These are phyloP conservation scores for Pseudogymnoascus sp. DNA, from an alignment of 2,329 filamentous ascomycete genomes.

Conservation along the genomic window DNA sequence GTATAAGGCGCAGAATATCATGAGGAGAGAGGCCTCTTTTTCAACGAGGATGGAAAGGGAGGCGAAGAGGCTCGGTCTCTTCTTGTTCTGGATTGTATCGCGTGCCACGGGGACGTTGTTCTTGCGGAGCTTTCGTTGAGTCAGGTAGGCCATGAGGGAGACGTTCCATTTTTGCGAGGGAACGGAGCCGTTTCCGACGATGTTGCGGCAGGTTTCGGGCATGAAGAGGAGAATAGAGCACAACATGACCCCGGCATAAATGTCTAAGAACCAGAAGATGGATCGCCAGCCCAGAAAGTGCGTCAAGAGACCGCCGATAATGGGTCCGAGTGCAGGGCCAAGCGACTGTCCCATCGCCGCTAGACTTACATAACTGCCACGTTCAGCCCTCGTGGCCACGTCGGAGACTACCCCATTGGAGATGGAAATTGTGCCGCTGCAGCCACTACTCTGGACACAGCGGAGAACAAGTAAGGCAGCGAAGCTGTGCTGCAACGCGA, in stretches of 20 bases:
- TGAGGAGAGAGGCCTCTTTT: constrained; percentile 19
- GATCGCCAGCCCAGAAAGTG: constrained; percentile 41
- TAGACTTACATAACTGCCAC: constrained; percentile 57
- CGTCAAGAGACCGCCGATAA: constrained; percentile 40
- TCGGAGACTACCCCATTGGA: constrained; percentile 54
- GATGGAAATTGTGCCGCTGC: constrained; percentile 51
- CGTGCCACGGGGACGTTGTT: neutral
- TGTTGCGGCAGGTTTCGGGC: constrained; percentile 27
- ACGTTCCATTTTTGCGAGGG: neutral
- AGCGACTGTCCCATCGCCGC: constrained; percentile 31
- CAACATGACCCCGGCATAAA: constrained; percentile 31
- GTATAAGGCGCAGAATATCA: constrained; percentile 22
- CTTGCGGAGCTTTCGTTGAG: neutral
- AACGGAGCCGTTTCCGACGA: constrained; percentile 26
- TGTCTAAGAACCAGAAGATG: constrained; percentile 46
- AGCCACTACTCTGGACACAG: constrained; percentile 50
- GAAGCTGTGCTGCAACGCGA: constrained; percentile 41
- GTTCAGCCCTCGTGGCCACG: constrained; percentile 50
- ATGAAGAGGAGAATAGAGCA: constrained; percentile 29
- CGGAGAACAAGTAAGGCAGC: constrained; percentile 43
- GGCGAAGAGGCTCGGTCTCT: constrained; percentile 17
- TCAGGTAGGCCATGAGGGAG: neutral
- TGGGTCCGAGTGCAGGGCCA: constrained; percentile 39
- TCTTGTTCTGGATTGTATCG: constrained; percentile 10
- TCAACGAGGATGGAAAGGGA: constrained; percentile 21